Evolutionary conservation across 2,329 filamentous ascomycete species (phyloP).

Genomic region (Aspergillus bombycis): DNA sequence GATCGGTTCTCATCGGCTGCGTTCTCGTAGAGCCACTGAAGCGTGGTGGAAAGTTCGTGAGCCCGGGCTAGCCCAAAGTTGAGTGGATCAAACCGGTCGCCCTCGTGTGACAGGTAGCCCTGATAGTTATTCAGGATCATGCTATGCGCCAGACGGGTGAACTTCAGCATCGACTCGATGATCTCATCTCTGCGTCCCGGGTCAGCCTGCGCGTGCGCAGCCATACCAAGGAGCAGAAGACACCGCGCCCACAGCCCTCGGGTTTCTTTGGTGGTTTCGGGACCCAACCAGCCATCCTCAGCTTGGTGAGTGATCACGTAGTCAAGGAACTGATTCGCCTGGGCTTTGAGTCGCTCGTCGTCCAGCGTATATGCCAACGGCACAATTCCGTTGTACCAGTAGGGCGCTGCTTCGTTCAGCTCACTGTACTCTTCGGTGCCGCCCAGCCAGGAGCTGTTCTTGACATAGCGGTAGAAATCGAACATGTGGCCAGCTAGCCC

Average conservation of each 20-base stretch:
- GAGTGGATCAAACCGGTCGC: constrained; percentile 46
- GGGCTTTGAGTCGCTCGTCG: constrained; percentile 53
- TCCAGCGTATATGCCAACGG: constrained; percentile 57
- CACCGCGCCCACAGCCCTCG: constrained; percentile 59
- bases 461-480: constrained; percentile 61
- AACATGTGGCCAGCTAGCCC: constrained; percentile 58
- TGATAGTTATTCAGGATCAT: constrained; percentile 60
- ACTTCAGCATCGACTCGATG: constrained; percentile 54
- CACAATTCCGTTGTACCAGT: constrained; percentile 63
- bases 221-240: constrained; percentile 55
- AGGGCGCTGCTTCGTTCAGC: constrained; percentile 59
- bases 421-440: constrained; percentile 56
- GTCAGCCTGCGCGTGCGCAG: constrained; percentile 54
- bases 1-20: not conserved
- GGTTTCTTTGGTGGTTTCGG: constrained; percentile 48
- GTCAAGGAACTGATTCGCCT: constrained; percentile 51
- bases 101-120: constrained; percentile 52
- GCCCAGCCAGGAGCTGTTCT: constrained; percentile 56
- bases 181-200: constrained; percentile 36
- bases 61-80: constrained; percentile 44
- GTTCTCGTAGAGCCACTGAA: constrained; percentile 55
- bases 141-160: constrained; percentile 53
- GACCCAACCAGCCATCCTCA: constrained; percentile 61
- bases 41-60: constrained; percentile 49
- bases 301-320: constrained; percentile 55